Base-by-base conservation (phyloP, 257 asterid genomes). In the Solanum appendiculatum region DNA sequence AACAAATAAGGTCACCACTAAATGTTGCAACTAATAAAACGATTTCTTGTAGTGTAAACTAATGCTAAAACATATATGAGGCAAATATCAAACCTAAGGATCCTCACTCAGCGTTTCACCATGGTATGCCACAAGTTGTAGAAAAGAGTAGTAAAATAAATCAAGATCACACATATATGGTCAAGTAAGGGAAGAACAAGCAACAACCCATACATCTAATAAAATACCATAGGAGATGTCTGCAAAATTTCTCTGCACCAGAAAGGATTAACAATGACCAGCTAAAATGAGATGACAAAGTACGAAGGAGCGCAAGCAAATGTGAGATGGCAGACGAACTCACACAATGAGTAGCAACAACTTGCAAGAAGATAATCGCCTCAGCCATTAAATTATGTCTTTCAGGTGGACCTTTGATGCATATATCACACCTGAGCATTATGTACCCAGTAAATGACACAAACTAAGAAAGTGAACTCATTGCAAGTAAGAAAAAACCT, bases 331-430 rank as follows among this genome's bases (percentile, higher is more conserved):
- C 63, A 54, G 66, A 11, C 87, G 64, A 77, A 92, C 96, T 87
- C 90, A 93, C 96, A 86, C 91, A 81, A 84, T 90, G 90, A 31
- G 94, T 82, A 82, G 89, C 89, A 90, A 94, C 89, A 85, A 89
- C 90, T 91, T 91, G 93, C 96, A 95, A 87, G 80, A 94, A 86
- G 72, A 90, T 54, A 58, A 88, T 83, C 0, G 88, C 94, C 91
- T 95, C 97, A 42, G 90, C 91, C 88, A 87, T 92, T 92, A 94
- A 31, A 91, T 94, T 91, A 90, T 95, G 95, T 75, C 86, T 83
- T 86, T 92, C 94, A 54, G 97, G 95, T 74, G 97, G 95, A 81
- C 96, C 95, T 37, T 90, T 87, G 20, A 66, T 63, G 88, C 98
- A 95, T 60, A 92, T 89, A 91, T 95, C 98, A 88, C 97, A 95